Base-by-base conservation (phyloP, 306 rosid species). In the Crotalaria pallida region DNA sequence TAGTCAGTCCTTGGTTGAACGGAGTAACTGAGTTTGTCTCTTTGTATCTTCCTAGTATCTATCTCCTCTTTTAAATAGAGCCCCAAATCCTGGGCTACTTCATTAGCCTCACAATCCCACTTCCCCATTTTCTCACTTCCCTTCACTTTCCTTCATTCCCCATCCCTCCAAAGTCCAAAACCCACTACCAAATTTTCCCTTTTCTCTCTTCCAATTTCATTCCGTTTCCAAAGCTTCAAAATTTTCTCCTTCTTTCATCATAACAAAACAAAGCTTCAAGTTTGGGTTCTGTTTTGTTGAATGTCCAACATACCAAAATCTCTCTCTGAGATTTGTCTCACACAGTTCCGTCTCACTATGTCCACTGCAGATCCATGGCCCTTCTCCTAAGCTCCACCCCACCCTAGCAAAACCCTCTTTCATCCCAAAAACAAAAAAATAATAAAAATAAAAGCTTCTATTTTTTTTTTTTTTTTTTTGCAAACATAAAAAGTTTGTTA, bases 321-420 rank as follows among this genome's bases (percentile, higher is more conserved):
- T 43, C 85, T 88, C 23, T 85, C 90, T 71, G 88, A 91, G 71
- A 69, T 82, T 63, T 84, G 89, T 58, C 81, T 86, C 58, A 67
- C 89, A 11, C 80, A 65, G 41, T 90, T 65, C 22, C 90, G 90
- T 3, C 78, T 88, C 4, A 75, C 86, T 72, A 91, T 91, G 82
- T 91, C 96, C 75, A 80, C 58, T 0, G 87, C 97, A 5, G 93
- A 89, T 59, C 94, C 94, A 10, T 87, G 94, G 89, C 86, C 88
- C 9, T 90, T 87, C 45, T 93, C 86, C 10, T 85, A 21, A 75
- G 4, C 69, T 65, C 16, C 58, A 23, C 58, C 36, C 1, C 12
- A 48, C 1, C 5, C 67, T 64, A 50, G 33, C 63, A 31, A 45
- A 73, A 16, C 29, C 61, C 38, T 9, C 51, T 13, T 48, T 31